Evolutionary conservation across 2,329 filamentous ascomycete species (phyloP).

Genomic region (Epichloe amarillans): DNA sequence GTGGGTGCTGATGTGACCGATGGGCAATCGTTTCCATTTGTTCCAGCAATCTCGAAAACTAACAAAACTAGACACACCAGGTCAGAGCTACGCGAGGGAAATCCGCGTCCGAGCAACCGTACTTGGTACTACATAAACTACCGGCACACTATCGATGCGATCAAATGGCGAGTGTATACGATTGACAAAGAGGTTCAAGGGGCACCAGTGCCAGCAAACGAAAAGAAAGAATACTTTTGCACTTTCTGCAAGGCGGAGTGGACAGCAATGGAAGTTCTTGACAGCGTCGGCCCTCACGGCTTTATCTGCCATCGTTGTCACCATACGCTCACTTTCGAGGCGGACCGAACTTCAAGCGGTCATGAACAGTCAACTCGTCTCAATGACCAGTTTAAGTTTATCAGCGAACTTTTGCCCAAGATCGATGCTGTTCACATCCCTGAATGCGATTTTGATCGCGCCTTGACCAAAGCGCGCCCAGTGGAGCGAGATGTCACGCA

Average conservation of each 20-base stretch:
- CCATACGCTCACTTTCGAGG: conserved; percentile 48
- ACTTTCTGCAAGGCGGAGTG: conserved; percentile 70
- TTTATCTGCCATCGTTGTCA: conserved; percentile 78
- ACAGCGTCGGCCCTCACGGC: conserved; percentile 54
- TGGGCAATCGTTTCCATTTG: neutral
- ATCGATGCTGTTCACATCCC: conserved; percentile 66
- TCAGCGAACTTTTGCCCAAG: conserved; percentile 61
- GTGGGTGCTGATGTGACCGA: conserved; percentile 32
- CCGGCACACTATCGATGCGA: conserved; percentile 84
- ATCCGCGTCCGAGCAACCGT: conserved; percentile 67
- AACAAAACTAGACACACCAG: conserved; percentile 43
- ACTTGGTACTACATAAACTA: conserved; percentile 98
- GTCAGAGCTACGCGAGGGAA: conserved; percentile 66
- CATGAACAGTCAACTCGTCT: conserved; percentile 61
- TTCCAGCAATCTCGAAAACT: conserved; percentile 17
- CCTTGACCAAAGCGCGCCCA: conserved; percentile 47
- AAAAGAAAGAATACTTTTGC: conserved; percentile 89
- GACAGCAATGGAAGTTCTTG: conserved; percentile 80
- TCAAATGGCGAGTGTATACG: conserved; percentile 85
- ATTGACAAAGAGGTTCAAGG: conserved; percentile 82
- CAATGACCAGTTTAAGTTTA: conserved; percentile 68
- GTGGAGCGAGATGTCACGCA: conserved; percentile 55
- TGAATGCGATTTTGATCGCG: conserved; percentile 59
- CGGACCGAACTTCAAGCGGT: conserved; percentile 54
- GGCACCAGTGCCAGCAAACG: conserved; percentile 63